Conservation (phyloP, 352 stramenopile species). For the Aphanomyces euteiches region DNA sequence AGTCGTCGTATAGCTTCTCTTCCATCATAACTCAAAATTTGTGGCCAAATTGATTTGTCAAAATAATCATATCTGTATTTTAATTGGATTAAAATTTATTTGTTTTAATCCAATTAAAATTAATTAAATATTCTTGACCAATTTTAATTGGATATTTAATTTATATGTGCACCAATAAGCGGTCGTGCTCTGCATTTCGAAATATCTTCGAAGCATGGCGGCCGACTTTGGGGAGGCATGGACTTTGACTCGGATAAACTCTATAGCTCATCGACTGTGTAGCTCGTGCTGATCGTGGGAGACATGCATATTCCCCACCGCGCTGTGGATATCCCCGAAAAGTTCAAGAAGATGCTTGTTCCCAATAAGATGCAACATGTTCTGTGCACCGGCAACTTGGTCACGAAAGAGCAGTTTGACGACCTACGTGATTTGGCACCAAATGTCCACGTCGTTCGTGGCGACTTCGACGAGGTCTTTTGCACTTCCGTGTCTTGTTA, state of each 20-base stretch:
- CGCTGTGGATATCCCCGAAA: constrained; percentile 92
- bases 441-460: constrained; percentile 95
- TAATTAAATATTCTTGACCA: background rate
- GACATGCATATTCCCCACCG: constrained; percentile 96
- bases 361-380: constrained; percentile 99
- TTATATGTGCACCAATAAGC: no score
- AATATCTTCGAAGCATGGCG: constrained; percentile 40
- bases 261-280: constrained; percentile 34
- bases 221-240: constrained; percentile 61
- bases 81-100: constrained; percentile 8
- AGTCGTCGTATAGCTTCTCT: background rate
- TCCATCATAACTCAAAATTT: background rate
- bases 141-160: background rate
- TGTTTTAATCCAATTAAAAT: background rate
- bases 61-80: background rate
- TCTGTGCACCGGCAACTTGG: constrained; percentile 97
- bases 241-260: background rate
- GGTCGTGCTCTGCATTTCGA: background rate
- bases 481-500: background rate
- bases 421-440: constrained; percentile 92
- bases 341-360: constrained; percentile 93
- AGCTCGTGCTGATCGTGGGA: constrained; percentile 96
- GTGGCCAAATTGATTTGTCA: background rate
- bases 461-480: constrained; percentile 91
- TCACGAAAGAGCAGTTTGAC: constrained; percentile 93